phyloP scores from a whole-genome alignment of 164 flowering plant species.

The Stephania cephalantha region DNA sequence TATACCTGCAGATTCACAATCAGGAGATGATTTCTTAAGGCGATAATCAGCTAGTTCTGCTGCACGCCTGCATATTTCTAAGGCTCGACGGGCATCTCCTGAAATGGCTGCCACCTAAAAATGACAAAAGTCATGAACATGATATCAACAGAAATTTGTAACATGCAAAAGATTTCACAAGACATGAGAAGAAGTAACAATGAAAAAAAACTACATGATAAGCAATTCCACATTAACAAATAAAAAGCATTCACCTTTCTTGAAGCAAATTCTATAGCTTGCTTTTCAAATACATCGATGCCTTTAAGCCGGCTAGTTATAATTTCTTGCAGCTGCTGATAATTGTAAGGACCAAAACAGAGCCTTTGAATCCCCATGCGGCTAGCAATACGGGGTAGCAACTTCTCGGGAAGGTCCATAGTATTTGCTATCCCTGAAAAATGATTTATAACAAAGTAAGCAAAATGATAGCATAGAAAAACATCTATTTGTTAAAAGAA shows the following conservation, averaged over 20 bases:
- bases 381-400: too few relatives aligned
- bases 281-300: slow-evolving; percentile 83
- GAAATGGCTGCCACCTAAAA: slow-evolving; percentile 94
- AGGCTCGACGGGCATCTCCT: slow-evolving; percentile 96
- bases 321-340: slow-evolving; percentile 88
- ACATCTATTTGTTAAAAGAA: too few relatives aligned
- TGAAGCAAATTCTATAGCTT: slow-evolving; percentile 92
- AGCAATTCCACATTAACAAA: too few relatives aligned
- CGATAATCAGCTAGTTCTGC: slow-evolving; percentile 86
- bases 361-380: too few relatives aligned
- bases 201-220: background rate
- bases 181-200: background rate
- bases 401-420: too few relatives aligned
- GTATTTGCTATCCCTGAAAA: too few relatives aligned
- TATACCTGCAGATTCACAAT: slow-evolving; percentile 41
- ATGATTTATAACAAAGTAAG: too few relatives aligned
- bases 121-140: background rate
- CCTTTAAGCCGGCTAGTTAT: slow-evolving; percentile 79
- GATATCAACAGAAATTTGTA: too few relatives aligned
- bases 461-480: too few relatives aligned
- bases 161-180: too few relatives aligned
- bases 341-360: too few relatives aligned
- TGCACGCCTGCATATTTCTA: slow-evolving; percentile 94
- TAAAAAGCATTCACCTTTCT: slow-evolving; percentile 53
- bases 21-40: slow-evolving; percentile 35